A percentile compares a stretch with the other conserved stretches of the same genome.
phyloP scores from a whole-genome alignment of 2,329 filamentous ascomycete species.

The Clonostachys rosea region DNA sequence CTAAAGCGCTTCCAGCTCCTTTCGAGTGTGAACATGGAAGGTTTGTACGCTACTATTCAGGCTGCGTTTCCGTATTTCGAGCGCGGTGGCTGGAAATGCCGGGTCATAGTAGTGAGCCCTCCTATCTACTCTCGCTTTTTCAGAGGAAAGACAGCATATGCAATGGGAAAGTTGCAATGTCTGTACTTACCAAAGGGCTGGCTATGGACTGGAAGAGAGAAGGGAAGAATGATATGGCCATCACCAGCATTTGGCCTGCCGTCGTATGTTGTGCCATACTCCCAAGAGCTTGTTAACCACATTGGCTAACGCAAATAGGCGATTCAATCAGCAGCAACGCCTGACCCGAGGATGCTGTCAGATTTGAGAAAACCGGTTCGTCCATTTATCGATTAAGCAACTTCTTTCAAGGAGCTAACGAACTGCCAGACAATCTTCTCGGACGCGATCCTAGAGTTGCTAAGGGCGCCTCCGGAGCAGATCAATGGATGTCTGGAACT shows the following conservation, averaged over 20 bases:
- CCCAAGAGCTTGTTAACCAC: slow-evolving; percentile 15
- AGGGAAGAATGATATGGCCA: slow-evolving; percentile 55
- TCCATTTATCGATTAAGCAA: background rate
- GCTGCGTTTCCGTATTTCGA: slow-evolving; percentile 62
- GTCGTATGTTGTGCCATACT: slow-evolving; percentile 34
- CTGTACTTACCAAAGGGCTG: slow-evolving; percentile 73
- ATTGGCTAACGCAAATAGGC: slow-evolving; percentile 1
- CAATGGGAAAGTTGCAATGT: slow-evolving; percentile 77
- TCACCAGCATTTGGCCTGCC: slow-evolving; percentile 81
- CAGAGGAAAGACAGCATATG: slow-evolving; percentile 80
- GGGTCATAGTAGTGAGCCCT: slow-evolving; percentile 76
- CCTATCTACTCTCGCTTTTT: slow-evolving; percentile 86
- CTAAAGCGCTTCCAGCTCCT: slow-evolving; percentile 74
- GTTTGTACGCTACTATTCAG: slow-evolving; percentile 69
- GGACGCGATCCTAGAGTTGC: slow-evolving; percentile 71
- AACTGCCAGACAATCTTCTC: slow-evolving; percentile 65
- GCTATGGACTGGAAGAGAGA: slow-evolving; percentile 77
- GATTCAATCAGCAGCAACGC: slow-evolving; percentile 5
- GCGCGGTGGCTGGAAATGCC: slow-evolving; percentile 25
- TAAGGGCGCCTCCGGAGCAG: slow-evolving; percentile 48
- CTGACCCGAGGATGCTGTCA: background rate
- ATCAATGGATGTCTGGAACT: slow-evolving; percentile 71
- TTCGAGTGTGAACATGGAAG: slow-evolving; percentile 71
- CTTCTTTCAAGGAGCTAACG: no score
- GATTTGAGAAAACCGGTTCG: background rate